Conservation (phyloP, 2,329 filamentous ascomycete species). For the Phoma sp. region DNA sequence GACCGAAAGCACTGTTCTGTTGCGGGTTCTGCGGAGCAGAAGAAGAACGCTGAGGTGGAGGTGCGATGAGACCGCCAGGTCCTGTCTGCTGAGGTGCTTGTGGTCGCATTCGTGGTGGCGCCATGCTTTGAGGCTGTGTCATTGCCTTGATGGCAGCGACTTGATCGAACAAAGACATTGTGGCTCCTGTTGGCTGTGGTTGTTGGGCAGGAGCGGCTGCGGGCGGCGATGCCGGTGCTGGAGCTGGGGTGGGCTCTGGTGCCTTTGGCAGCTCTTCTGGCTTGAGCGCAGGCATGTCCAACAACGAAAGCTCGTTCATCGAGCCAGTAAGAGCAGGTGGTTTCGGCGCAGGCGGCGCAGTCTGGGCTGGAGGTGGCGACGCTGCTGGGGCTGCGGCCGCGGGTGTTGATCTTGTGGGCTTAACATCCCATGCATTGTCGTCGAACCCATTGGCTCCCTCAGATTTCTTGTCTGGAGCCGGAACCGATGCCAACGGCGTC, state of each 20-base stretch:
- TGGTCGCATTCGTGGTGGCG: constrained; percentile 70
- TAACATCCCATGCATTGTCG: constrained; percentile 96
- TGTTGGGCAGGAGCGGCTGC: constrained; percentile 44
- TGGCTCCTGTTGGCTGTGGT: constrained; percentile 55
- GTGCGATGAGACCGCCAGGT: constrained; percentile 72
- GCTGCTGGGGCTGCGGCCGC: constrained; percentile 50
- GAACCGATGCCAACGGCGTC: constrained; percentile 58
- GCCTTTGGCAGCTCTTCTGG: constrained; percentile 44
- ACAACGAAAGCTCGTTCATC: constrained; percentile 72
- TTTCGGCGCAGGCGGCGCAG: constrained; percentile 54
- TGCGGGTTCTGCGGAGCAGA: constrained; percentile 82
- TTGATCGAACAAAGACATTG: constrained; percentile 47
- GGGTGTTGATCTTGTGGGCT: constrained; percentile 71
- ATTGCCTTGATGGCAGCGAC: constrained; percentile 49
- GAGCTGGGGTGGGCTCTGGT: constrained; percentile 55
- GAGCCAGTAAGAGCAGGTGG: constrained; percentile 65
- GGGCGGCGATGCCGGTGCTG: constrained; percentile 50
- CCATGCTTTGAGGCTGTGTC: constrained; percentile 47
- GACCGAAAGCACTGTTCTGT: constrained; percentile 73
- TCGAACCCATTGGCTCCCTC: constrained; percentile 74
- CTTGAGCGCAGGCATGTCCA: constrained; percentile 57
- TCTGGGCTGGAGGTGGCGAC: constrained; percentile 51
- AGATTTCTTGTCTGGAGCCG: constrained; percentile 57
- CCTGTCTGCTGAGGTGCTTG: constrained; percentile 69
- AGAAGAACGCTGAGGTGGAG: constrained; percentile 80